phyloP scores from a whole-genome alignment of 1,139 yeast species.

The Yamadazyma dushanensis region DNA sequence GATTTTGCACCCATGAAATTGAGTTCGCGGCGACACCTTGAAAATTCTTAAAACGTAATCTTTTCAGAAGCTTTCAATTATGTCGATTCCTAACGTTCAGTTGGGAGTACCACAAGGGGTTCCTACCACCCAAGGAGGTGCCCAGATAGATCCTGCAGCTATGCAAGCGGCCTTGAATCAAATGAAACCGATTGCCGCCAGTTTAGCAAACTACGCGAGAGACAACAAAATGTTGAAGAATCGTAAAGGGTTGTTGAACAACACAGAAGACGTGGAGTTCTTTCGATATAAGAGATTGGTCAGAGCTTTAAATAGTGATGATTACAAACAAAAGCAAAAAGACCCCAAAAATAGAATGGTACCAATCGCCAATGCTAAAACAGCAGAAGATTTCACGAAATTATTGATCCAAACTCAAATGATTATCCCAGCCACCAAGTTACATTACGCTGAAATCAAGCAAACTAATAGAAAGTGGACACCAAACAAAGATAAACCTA shows the following conservation, averaged over 20 bases:
- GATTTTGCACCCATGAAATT: constrained; percentile 1
- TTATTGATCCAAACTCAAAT: constrained; percentile 71
- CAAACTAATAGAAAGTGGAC: constrained; percentile 56
- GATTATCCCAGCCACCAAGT: constrained; percentile 70
- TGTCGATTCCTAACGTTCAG: constrained; percentile 20
- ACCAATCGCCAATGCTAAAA: constrained; percentile 47
- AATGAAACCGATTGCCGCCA: constrained; percentile 30
- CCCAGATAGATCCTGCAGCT: constrained; percentile 13
- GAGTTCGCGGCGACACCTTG: neutral
- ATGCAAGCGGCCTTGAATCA: constrained; percentile 14
- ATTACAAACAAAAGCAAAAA: constrained; percentile 58
- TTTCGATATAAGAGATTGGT: constrained; percentile 83
- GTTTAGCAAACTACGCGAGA: constrained; percentile 71
- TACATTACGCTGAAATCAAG: constrained; percentile 72
- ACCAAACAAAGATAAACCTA: constrained; percentile 77
- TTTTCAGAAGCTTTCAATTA: constrained; percentile 5
- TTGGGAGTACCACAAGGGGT: constrained; percentile 16
- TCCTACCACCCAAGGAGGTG: constrained; percentile 6
- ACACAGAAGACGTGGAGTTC: constrained; percentile 68
- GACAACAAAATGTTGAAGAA: constrained; percentile 67
- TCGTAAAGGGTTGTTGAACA: constrained; percentile 75
- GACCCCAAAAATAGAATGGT: constrained; percentile 61
- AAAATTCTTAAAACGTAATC: neutral
- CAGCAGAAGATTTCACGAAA: constrained; percentile 65
- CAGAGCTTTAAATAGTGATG: constrained; percentile 74